Evolutionary conservation across 2,329 filamentous ascomycete genomes (phyloP).

Genomic region (Cercospora sojina): DNA sequence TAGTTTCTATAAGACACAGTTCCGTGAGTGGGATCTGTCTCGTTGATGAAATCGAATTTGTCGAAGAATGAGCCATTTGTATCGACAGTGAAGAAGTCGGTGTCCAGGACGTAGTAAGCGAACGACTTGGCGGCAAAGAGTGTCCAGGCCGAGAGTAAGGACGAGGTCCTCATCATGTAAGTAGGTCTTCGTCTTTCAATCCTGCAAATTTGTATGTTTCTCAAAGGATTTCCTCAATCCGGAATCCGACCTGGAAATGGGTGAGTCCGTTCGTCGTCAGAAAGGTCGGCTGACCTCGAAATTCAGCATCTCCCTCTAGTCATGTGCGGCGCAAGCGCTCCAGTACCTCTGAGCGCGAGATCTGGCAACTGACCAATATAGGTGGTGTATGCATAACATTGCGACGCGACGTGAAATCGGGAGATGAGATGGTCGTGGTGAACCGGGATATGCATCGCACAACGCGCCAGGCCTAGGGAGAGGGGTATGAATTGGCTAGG

Average conservation of each 20-base stretch:
- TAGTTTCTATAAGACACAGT: slow-evolving; percentile 69
- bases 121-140: slow-evolving; percentile 31
- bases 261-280: not conserved
- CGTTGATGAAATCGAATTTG: slow-evolving; percentile 54
- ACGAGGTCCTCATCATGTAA: slow-evolving; percentile 16
- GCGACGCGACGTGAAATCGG: not conserved
- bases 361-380: not conserved
- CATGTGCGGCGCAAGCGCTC: not conserved
- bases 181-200: not conserved
- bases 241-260: not conserved
- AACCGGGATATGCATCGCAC: not conserved
- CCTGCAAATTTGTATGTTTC: not conserved
- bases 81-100: slow-evolving; percentile 45
- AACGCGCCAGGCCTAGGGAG: no score
- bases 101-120: slow-evolving; percentile 42
- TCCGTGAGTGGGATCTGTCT: slow-evolving; percentile 68
- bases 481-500: no score
- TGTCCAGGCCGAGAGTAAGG: slow-evolving; percentile 18
- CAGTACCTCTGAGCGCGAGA: not conserved
- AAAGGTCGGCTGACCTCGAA: not conserved
- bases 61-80: slow-evolving; percentile 48
- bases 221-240: not conserved
- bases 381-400: not conserved
- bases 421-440: not conserved
- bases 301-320: not conserved